Evolutionary conservation across 345 rosid species (phyloP).

Genomic region (Trapa incisa): DNA sequence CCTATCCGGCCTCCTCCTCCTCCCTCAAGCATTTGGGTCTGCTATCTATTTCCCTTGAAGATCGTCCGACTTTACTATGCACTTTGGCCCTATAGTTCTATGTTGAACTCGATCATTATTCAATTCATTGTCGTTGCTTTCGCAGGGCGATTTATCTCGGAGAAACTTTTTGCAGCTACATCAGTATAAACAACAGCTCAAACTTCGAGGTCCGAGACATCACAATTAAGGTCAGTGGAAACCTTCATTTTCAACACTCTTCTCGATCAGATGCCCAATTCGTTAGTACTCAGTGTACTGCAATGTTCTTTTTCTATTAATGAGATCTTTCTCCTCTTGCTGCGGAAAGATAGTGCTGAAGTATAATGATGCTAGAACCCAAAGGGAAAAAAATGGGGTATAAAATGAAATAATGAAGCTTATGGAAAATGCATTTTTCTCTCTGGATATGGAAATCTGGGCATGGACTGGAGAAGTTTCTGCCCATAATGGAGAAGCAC

Average conservation of each 20-base stretch:
- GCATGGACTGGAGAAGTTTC: not conserved
- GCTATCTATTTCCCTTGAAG: slow-evolving; percentile 5
- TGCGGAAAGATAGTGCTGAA: not conserved
- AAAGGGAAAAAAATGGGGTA: not conserved
- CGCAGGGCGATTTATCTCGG: slow-evolving; percentile 86
- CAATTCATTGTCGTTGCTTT: slow-evolving; percentile 2
- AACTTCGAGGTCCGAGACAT: slow-evolving; percentile 74
- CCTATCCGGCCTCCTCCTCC: slow-evolving; percentile 90
- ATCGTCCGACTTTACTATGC: not conserved
- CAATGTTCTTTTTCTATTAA: not conserved
- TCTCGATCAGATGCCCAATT: not conserved
- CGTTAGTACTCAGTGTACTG: not conserved
- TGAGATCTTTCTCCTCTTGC: not conserved
- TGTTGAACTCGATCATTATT: not conserved
- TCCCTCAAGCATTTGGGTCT: slow-evolving; percentile 92
- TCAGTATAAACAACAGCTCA: slow-evolving; percentile 85
- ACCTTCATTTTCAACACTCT: not conserved
- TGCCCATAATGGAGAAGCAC: not conserved
- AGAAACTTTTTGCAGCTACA: slow-evolving; percentile 86
- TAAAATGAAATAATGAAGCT: not conserved
- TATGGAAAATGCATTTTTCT: not conserved
- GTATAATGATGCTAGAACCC: not conserved
- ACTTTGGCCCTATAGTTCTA: not conserved
- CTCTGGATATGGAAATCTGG: not conserved
- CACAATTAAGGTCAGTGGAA: slow-evolving; percentile 45